Evolutionary conservation across 805 yeast genomes (phyloP).

Genomic region (Pichia ethanolica): DNA sequence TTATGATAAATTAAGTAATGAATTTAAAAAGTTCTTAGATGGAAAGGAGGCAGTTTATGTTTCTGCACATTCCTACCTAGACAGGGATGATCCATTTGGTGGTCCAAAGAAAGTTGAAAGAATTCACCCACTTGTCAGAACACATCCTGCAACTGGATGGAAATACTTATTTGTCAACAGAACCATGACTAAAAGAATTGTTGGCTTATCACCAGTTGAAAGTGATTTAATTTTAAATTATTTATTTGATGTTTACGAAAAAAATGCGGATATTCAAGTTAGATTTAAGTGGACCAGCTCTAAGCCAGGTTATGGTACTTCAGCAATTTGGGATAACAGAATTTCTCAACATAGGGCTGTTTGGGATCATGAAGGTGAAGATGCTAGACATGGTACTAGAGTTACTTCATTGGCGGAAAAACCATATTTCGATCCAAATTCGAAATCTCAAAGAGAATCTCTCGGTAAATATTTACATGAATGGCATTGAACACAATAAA

Average conservation of each 20-base stretch:
- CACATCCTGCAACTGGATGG: constrained; percentile 61
- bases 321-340: constrained; percentile 47
- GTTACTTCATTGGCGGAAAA: constrained; percentile 47
- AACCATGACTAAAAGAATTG: constrained; percentile 42
- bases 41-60: constrained; percentile 41
- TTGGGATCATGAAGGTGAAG: constrained; percentile 35
- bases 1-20: constrained; percentile 47
- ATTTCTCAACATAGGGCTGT: constrained; percentile 37
- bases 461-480: constrained; percentile 27
- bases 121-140: constrained; percentile 54
- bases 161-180: constrained; percentile 49
- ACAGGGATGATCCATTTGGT: constrained; percentile 37
- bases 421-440: constrained; percentile 43
- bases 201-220: constrained; percentile 46
- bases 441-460: constrained; percentile 46
- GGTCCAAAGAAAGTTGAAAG: constrained; percentile 42
- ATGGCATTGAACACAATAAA: background rate
- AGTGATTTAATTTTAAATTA: constrained; percentile 40
- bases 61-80: constrained; percentile 33
- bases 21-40: constrained; percentile 42
- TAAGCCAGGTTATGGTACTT: constrained; percentile 32
- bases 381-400: constrained; percentile 46
- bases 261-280: constrained; percentile 49
- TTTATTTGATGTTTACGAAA: constrained; percentile 39
- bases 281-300: constrained; percentile 41